phyloP scores from a whole-genome alignment of 148 eudicot species.

The Nepenthes mirabilis region DNA sequence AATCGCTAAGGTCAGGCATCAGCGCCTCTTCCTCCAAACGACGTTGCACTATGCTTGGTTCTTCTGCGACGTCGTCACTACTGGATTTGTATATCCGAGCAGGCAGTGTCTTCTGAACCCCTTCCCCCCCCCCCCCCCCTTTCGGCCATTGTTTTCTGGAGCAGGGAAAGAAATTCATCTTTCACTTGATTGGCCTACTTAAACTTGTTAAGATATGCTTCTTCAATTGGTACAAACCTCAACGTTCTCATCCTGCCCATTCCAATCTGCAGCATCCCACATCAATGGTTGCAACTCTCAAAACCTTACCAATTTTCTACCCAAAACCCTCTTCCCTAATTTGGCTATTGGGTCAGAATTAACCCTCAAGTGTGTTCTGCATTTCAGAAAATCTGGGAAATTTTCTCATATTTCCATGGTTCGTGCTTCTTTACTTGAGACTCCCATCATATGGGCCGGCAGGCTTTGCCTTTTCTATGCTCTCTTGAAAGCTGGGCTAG shows the following conservation, averaged over 20 bases:
- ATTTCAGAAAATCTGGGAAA: conserved; percentile 6
- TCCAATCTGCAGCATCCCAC: conserved; percentile 3
- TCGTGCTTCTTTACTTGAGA: conserved; percentile 49
- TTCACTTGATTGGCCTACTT: too few species aligned
- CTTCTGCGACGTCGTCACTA: too few species aligned
- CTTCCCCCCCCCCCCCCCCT: too few species aligned
- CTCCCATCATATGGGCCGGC: conserved; percentile 79
- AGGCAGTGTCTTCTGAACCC: too few species aligned
- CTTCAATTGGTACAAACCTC: background rate
- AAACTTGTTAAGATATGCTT: too few species aligned
- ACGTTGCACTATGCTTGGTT: too few species aligned
- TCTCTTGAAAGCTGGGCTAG: conserved; percentile 80
- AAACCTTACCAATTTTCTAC: background rate
- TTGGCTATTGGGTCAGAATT: conserved; percentile 6
- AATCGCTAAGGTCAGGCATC: too few species aligned
- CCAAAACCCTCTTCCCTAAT: conserved; percentile 17
- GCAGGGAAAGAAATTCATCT: too few species aligned
- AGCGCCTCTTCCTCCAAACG: too few species aligned
- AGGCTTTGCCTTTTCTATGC: conserved; percentile 78
- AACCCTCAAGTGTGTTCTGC: conserved; percentile 4
- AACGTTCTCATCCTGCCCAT: conserved; percentile 3
- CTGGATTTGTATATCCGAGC: too few species aligned
- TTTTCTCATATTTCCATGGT: background rate
- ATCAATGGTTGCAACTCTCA: too few species aligned
- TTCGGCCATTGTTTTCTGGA: too few species aligned